Evolutionary conservation across 345 rosid species (phyloP).

Genomic region (Salix viminalis): DNA sequence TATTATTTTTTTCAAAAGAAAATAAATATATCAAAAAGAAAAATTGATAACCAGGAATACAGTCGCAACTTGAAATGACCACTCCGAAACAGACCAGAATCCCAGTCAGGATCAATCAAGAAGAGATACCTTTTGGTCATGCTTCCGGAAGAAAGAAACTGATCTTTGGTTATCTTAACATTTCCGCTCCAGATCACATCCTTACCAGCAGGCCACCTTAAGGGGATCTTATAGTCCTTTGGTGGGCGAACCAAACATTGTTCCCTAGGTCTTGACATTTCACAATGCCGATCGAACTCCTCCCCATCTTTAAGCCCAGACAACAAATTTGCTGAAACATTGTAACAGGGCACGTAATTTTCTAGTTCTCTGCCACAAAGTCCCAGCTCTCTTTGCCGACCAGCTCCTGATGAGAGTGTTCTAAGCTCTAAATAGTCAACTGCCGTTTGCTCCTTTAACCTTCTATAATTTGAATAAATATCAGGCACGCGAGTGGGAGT

Average conservation of each 20-base stretch:
- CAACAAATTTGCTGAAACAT: conserved; percentile 65
- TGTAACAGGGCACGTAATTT: conserved; percentile 86
- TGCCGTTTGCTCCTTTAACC: conserved; percentile 90
- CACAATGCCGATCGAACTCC: conserved; percentile 90
- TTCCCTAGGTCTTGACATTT: conserved; percentile 42
- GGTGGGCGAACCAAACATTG: conserved; percentile 87
- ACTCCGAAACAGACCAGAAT: background rate
- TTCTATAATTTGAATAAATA: conserved; percentile 65
- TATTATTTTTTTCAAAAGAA: background rate
- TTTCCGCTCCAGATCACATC: conserved; percentile 97
- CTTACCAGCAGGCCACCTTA: conserved; percentile 90
- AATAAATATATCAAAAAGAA: background rate
- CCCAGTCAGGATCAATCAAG: background rate
- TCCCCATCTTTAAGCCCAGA: conserved; percentile 77
- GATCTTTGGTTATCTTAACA: conserved; percentile 89
- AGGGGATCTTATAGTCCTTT: conserved; percentile 86
- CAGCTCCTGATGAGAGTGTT: conserved; percentile 56
- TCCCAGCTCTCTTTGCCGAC: conserved; percentile 48
- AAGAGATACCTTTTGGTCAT: conserved; percentile 74
- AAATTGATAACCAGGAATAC: background rate
- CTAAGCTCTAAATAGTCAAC: conserved; percentile 74
- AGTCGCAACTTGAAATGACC: background rate
- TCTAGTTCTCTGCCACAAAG: conserved; percentile 91
- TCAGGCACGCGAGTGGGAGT: conserved; percentile 41
- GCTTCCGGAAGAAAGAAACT: conserved; percentile 96